A percentile compares a stretch with the other conserved stretches of the same genome.
Conservation (phyloP, 495 filamentous ascomycete species). For the Penicillium diatomitis region DNA sequence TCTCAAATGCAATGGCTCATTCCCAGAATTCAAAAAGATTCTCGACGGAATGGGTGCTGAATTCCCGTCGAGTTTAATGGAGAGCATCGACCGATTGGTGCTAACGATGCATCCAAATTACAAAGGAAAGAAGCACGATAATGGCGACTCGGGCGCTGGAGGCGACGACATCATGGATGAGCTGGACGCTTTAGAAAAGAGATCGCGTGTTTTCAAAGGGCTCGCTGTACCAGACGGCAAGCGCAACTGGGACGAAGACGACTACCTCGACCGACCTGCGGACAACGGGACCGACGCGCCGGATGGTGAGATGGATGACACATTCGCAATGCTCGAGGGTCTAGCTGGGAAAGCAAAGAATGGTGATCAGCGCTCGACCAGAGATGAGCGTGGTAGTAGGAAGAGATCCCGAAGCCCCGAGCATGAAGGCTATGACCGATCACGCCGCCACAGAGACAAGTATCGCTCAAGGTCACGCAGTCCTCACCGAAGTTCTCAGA, state of each 20-base stretch:
- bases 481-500: conserved; percentile 33
- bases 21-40: conserved; percentile 60
- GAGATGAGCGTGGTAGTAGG: conserved; percentile 34
- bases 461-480: conserved; percentile 49
- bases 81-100: conserved; percentile 83
- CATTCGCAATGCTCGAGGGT: conserved; percentile 81
- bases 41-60: conserved; percentile 72
- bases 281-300: conserved; percentile 27
- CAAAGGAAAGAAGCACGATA: conserved; percentile 40
- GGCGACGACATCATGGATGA: conserved; percentile 27
- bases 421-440: conserved; percentile 47
- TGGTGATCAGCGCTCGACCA: conserved; percentile 22
- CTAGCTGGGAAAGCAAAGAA: conserved; percentile 61
- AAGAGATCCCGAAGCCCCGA: conserved; percentile 71
- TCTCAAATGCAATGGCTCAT: conserved; percentile 52
- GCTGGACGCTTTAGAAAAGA: conserved; percentile 46
- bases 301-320: conserved; percentile 77
- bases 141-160: conserved; percentile 6
- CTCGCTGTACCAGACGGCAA: conserved; percentile 80
- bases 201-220: conserved; percentile 78
- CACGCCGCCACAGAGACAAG: conserved; percentile 41
- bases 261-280: conserved; percentile 18
- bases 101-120: conserved; percentile 85
- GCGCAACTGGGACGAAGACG: conserved; percentile 46
- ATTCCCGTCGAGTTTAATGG: conserved; percentile 80